Base-by-base conservation (phyloP, 2,329 filamentous ascomycete genomes). In the Aspergillus sclerotialis region DNA sequence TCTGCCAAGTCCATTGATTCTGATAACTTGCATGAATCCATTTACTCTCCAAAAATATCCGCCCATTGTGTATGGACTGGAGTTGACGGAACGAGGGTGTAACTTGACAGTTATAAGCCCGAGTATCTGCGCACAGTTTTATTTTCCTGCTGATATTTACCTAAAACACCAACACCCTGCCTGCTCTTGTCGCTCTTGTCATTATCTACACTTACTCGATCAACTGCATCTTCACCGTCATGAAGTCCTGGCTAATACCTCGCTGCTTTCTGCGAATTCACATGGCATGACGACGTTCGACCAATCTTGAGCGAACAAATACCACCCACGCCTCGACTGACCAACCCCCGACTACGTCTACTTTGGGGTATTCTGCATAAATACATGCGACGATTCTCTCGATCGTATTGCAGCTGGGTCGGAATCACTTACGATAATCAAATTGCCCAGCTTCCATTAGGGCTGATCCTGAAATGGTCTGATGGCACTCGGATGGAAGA, bases 391-490 rank as follows among this genome's bases (percentile, higher is more conserved):
- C 26, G 30, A 19, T 56, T 61, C 35, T 60, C 55, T 28, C 19
- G 26, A 31, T 38, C 37, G 9, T 63, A 59, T 36, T 58, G 53
- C 30, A 9, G 28, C 25, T 61, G 49, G 52, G 26, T 53, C 19
- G 44, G 49, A 17, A 44, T 52, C 16, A 28, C 42, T 6, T 60
- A 44, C 31, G 45, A 58, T 17, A 53, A 53, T 33, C 49, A 58
- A 32, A 59, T 62, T 32, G 47, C 52, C 12, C 45, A 56, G 21
- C 53, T 63, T 35, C 59, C 53, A 30, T 64, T 63, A 37, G 58
- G 58, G 4, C 44, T 62, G 7, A 44, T 63, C 10, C 33, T 63
- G 33, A 64, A 64, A 52, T 61, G 52, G 53, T 57, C 57, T 7
- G 54, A 63, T 45, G 49, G 55, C 26, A 60, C 56, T 25, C 45